Evolutionary conservation across 305 asterid genomes (phyloP), one percentile per base, ranked within the genome.

Genomic region (Caryopteris hybrid): DNA sequence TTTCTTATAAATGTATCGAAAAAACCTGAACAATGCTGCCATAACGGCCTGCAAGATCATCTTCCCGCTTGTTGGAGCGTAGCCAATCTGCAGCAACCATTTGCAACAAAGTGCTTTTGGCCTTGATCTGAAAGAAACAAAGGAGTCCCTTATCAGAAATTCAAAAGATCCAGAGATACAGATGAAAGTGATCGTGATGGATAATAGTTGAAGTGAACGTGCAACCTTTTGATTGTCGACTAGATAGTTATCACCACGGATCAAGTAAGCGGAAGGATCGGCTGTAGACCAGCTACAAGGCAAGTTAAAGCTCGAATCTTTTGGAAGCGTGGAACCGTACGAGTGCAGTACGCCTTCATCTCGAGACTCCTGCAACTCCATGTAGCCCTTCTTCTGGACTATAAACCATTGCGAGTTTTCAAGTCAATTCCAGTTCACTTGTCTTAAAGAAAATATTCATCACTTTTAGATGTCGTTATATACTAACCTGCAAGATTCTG

Each of bases 61-160:
- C 91, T 81, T 91, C 96, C 25, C 91, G 92, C 47, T 76, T 84
- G 17, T 80, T 80, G 0, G 95, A 91, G 58, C 81, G 83, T 61
- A 91, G 78, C 92, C 96, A 91, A 65, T 91, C 97, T 13, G 97
- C 96, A 58, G 74, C 92, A 58, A 91, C 89, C 86, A 91, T 68
- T 68, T 88, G 81, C 88, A 87, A 53, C 83, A 86, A 81, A 27
- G 88, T 88, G 61, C 80, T 69, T 56, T 86, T 86, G 56, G 97
- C 95, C 84, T 88, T 91, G 39, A 79, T 73, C 96, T 91, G 80
- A 52, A 12, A 14, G 66, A 33, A 53, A 48, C 42, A n/a, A 64
- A 16, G 14, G 3, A 21, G 20, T 54, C 7, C 1, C 11, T 17
- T 14, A 13, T 31, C 48, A 45, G 34, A 46, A 62, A 10, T 11